phyloP scores from a whole-genome alignment of 2,329 filamentous ascomycete genomes.

The Escovopsis weberi region DNA sequence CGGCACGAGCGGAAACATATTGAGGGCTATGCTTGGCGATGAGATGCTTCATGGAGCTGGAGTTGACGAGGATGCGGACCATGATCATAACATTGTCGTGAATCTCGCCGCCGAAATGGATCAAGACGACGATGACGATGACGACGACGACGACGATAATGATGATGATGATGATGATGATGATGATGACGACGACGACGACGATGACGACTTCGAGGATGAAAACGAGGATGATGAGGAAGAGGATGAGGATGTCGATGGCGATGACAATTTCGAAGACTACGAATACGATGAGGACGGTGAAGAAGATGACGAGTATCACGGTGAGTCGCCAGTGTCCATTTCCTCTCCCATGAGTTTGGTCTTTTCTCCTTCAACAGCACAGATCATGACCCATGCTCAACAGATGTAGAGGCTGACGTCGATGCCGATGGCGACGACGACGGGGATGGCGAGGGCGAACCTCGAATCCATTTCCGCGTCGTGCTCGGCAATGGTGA shows the following conservation, averaged over 20 bases:
- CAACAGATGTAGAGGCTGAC: constrained; percentile 2
- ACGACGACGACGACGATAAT: constrained; percentile 1
- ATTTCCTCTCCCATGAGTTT: constrained; percentile 1
- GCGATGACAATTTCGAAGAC: not conserved
- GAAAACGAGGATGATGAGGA: constrained; percentile 1
- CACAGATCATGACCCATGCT: not conserved
- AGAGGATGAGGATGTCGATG: constrained; percentile 13
- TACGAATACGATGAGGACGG: not conserved
- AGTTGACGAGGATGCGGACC: constrained; percentile 15
- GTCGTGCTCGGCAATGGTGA: constrained; percentile 8
- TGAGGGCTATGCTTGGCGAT: too few species aligned
- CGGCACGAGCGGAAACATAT: too few species aligned
- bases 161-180: constrained; percentile 10
- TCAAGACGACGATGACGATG: constrained; percentile 4
- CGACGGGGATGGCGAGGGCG: constrained; percentile 13
- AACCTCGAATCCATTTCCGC: constrained; percentile 9
- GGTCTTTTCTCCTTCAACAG: not conserved
- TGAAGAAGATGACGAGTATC: constrained; percentile 13
- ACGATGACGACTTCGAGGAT: too few species aligned
- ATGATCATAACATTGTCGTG: too few species aligned
- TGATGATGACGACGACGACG: constrained; percentile 8
- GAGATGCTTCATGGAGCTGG: not conserved
- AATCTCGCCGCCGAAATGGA: constrained; percentile 1
- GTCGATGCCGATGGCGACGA: constrained; percentile 12
- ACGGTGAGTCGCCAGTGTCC: constrained; percentile 10